These are phyloP conservation scores for Zizania latifolia DNA, from an alignment of 176 grass and related monocot species.

Conservation along the genomic window DNA sequence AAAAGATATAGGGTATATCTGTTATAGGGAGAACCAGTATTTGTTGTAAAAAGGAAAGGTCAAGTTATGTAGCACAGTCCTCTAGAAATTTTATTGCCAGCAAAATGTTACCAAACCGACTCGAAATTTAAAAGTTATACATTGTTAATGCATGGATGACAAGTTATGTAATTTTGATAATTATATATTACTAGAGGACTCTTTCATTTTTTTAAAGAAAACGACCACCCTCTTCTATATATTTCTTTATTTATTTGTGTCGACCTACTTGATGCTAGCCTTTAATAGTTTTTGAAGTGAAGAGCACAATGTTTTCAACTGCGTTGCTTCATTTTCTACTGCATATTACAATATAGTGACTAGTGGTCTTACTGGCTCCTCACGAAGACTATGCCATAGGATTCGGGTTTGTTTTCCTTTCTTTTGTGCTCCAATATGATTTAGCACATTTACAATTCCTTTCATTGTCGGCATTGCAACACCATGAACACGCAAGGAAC, in stretches of 20 bases:
- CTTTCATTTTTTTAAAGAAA: neutral
- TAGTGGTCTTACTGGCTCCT: conserved; percentile 73
- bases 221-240: neutral
- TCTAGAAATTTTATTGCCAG: too few species aligned
- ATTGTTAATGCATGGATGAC: neutral
- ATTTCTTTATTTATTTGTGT: neutral
- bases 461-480: conserved; percentile 94
- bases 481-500: conserved; percentile 87
- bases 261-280: neutral
- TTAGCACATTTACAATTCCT: conserved; percentile 90
- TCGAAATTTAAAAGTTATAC: conserved; percentile 11
- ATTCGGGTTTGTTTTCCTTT: conserved; percentile 68
- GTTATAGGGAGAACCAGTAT: neutral
- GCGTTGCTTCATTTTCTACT: neutral
- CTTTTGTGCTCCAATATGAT: conserved; percentile 82
- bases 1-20: conserved; percentile 6
- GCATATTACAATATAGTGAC: conserved; percentile 5
- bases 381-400: conserved; percentile 92
- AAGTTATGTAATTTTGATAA: neutral
- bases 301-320: neutral
- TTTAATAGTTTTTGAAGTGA: neutral
- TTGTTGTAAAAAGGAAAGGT: neutral
- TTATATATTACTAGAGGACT: neutral
- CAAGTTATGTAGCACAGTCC: too few species aligned
- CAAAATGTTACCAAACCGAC: neutral